Evolutionary conservation across 139 green algal genomes (phyloP), one percentile per base, ranked within the genome.

Genomic region (Astrephomene gubernaculifera): DNA sequence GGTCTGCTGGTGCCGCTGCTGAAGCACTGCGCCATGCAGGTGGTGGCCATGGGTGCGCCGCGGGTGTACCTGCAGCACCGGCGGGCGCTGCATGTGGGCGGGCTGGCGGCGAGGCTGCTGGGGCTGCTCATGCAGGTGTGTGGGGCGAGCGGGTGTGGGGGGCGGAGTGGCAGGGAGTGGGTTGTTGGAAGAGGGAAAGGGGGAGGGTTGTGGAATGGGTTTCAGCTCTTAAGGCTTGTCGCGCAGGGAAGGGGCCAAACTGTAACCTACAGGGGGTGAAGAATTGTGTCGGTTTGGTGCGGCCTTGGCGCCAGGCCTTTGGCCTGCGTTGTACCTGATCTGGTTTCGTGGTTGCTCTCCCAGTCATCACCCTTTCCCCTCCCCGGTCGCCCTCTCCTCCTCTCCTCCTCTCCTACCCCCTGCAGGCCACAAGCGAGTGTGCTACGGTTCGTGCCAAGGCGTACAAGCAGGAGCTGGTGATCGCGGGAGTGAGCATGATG

Each of bases 51-150:
- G 63, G 22, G 25, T 0, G 63, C 78, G 0, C 61, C 63, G 2
- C 43, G 41, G 1, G 24, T 63, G 33, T 84, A 84, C 60, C 21
- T 84, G 43, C 57, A 71, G 78, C 61, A 74, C n/a, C 41, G 63
- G 7, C 44, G 45, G n/a, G 31, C 36, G 61, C 19, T 84, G 63
- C 78, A 84, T 36, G 31, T 49, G 39, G 43, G n/a, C 31, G 33
- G 61, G 0, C 25, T 63, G 38, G 8, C 38, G 63, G 61, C 29
- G 63, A 17, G 78, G 22, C 63, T 84, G 43, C 27, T 74, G 60
- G 78, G 78, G 63, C 33, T 84, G 41, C 5, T 74, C 22, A 84
- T 84, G 78, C 76, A 83, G 76, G 76, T 83, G 61, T 1, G 68
- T 52, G 33, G 33, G 33, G n/a, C n/a, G n/a, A 41, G 27, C 27